Evolutionary conservation across 352 stramenopile species (phyloP).

Genomic region (Phytophthora pinifolia): DNA sequence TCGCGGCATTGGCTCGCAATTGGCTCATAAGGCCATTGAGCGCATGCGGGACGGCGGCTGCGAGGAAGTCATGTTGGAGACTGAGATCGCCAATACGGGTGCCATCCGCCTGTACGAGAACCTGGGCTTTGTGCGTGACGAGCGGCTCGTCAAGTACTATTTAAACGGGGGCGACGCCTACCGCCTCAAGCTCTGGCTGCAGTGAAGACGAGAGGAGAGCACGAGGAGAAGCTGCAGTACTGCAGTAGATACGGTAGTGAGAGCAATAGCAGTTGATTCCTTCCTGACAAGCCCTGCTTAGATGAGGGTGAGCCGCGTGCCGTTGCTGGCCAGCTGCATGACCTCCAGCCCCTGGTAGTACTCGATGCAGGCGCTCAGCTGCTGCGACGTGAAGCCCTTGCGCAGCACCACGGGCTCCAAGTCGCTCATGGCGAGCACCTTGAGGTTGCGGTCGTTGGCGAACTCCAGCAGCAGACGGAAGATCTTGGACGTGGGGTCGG

Average conservation of each 20-base stretch:
- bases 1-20: slow-evolving; percentile 89
- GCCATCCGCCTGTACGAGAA: slow-evolving; percentile 94
- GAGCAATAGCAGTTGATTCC: neutral
- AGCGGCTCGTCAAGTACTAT: slow-evolving; percentile 95
- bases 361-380: slow-evolving; percentile 94
- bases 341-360: slow-evolving; percentile 93
- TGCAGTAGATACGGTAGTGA: no score
- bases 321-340: slow-evolving; percentile 75
- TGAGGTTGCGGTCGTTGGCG: slow-evolving; percentile 66
- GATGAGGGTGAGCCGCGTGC: slow-evolving; percentile 81
- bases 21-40: slow-evolving; percentile 89
- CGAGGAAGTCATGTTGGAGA: slow-evolving; percentile 93
- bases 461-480: slow-evolving; percentile 96
- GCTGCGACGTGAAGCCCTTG: slow-evolving; percentile 96
- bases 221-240: no score
- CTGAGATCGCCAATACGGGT: slow-evolving; percentile 91
- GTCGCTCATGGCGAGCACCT: slow-evolving; percentile 83
- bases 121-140: slow-evolving; percentile 92
- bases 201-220: slow-evolving; percentile 30
- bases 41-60: slow-evolving; percentile 82
- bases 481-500: slow-evolving; percentile 94
- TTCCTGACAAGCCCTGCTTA: no score
- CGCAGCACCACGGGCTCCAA: slow-evolving; percentile 94
- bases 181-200: slow-evolving; percentile 91
- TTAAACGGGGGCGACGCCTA: slow-evolving; percentile 94